A percentile compares a stretch with the other conserved stretches of the same genome.
These are phyloP conservation scores for Penicillium paradoxum DNA, from an alignment of 495 filamentous ascomycete species.

Conservation along the genomic window DNA sequence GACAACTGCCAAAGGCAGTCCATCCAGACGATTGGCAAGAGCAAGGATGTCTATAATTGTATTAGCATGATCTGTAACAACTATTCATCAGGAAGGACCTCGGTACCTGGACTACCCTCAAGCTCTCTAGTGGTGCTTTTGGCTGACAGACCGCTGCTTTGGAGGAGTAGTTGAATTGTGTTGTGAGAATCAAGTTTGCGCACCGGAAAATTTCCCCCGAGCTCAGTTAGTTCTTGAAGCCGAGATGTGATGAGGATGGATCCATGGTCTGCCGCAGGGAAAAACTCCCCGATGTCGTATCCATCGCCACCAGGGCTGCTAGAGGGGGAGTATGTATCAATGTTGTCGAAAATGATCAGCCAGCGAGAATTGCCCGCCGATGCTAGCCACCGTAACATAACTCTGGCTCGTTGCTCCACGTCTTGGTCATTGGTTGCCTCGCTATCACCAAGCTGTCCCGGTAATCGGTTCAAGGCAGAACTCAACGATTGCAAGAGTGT, in stretches of 20 bases:
- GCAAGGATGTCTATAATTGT: slow-evolving; percentile 18
- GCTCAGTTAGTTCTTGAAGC: slow-evolving; percentile 23
- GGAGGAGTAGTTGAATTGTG: slow-evolving; percentile 21
- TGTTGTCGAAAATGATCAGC: slow-evolving; percentile 41
- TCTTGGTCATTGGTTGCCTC: slow-evolving; percentile 12
- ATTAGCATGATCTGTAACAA: slow-evolving; percentile 14
- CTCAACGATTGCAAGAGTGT: slow-evolving; percentile 22
- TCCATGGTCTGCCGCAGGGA: slow-evolving; percentile 34
- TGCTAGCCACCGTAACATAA: slow-evolving; percentile 24
- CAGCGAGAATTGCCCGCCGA: slow-evolving; percentile 26
- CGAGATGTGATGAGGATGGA: slow-evolving; percentile 41
- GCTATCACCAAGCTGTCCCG: slow-evolving; percentile 9
- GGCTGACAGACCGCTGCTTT: slow-evolving; percentile 12
- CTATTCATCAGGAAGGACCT: background rate
- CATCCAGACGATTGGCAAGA: slow-evolving; percentile 29
- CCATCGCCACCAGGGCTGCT: slow-evolving; percentile 13
- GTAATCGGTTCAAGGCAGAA: slow-evolving; percentile 16
- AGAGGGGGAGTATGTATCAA: slow-evolving; percentile 30
- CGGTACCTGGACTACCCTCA: slow-evolving; percentile 12
- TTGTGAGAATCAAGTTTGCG: slow-evolving; percentile 14
- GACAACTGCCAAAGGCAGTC: slow-evolving; percentile 40
- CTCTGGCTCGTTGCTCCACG: slow-evolving; percentile 16
- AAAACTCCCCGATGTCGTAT: slow-evolving; percentile 33
- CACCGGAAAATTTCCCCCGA: slow-evolving; percentile 24
- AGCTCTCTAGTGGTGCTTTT: background rate